Base-by-base conservation (phyloP, 129 eudicot genomes). In the Chrysanthemum seticuspe region DNA sequence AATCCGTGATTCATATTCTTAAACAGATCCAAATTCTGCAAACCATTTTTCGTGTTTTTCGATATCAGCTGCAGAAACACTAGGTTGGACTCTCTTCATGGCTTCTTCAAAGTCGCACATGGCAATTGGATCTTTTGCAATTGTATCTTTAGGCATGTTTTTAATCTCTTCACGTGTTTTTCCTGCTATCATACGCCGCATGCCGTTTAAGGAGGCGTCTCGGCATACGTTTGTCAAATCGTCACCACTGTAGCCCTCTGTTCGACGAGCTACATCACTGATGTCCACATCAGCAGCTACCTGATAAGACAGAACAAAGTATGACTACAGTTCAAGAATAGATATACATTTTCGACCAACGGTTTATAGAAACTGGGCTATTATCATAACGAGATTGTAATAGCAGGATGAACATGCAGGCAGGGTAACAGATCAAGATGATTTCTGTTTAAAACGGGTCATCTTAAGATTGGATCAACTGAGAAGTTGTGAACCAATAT, bases 71-170 rank as follows among this genome's bases (percentile, higher is more conserved):
- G 96, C 93, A 27, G 96, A 88, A 75, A 94, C 99, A 78, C 97
- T 94, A 5, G 97, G 96, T 68, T 90, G 97, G 18, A 90, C 96
- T 78, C 91, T 86, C 50, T 75, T 77, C 1, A 94, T 72, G 76
- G 99, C 97, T 81, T 94, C 99, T 74, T 86, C 81, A 66, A 94
- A 94, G 81, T 94, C 99, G 2, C 97, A 90, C 99, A 93, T 93
- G 34, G 98, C 98, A 27, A 90, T 77, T 1, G 96, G 98, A 74
- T 90, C 97, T 27, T 94, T 94, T 2, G 96, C 83, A 40, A 94
- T 90, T 72, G 88, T 91, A 16, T 90, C 93, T 85, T 94, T 94
- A 36, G 97, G 77, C 88, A 94, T 94, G 91, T 84, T 90, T 83
- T 90, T 90, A 1, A 94, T 94, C 80, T 94, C 93, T 65, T 94